Base-by-base conservation (phyloP, 495 filamentous ascomycete species). In the Neurospora discreta region DNA sequence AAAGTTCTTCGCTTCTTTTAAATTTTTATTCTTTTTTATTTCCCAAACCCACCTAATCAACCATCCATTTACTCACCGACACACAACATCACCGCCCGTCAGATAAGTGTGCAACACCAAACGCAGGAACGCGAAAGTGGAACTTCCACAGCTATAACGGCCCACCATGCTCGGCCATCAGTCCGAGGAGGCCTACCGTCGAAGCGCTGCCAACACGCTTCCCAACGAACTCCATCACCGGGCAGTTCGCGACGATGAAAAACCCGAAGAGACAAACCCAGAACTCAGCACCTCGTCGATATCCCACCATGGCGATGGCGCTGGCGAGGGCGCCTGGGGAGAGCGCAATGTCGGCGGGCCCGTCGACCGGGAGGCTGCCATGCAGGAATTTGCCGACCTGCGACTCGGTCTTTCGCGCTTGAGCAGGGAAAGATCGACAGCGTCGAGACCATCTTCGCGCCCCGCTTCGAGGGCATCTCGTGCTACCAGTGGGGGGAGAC, bases 371-470 rank as follows among this genome's bases (percentile, higher is more conserved):
- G 81, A 82, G 18, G 79, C 83, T 69, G 91, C 92, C 26, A 90
- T 91, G 87, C 88, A 90, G 70, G 89, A 94, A 58, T 90, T 89
- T 71, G 88, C 92, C 71, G 87, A 87, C 5, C 86, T 95, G 79
- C 85, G 88, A 38, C 82, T 85, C 7, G 88, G 92, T 72, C 83
- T 95, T 71, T 87, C 87, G 2, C 60, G 71, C 0, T 58, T 76
- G 39, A 76, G 38, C 20, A 68, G 68, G 30, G 76, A 75, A 15
- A 73, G 76, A 23, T 68, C 71, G 4, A 70, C 65, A 10, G 8
- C 16, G 0, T 39, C 69, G 1, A 39, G 15, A 26, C 58, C 65
- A n/a, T 30, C 39, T 0, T 65, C 75, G 5, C 68, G 46, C 46
- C 20, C 76, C 8, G 68, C 70, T 30, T 73, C 76, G 3, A 69